A percentile compares a stretch with the other conserved stretches of the same genome.
Evolutionary conservation across 2,329 filamentous ascomycete species (phyloP).

Genomic region (Penicillium brasilianum): DNA sequence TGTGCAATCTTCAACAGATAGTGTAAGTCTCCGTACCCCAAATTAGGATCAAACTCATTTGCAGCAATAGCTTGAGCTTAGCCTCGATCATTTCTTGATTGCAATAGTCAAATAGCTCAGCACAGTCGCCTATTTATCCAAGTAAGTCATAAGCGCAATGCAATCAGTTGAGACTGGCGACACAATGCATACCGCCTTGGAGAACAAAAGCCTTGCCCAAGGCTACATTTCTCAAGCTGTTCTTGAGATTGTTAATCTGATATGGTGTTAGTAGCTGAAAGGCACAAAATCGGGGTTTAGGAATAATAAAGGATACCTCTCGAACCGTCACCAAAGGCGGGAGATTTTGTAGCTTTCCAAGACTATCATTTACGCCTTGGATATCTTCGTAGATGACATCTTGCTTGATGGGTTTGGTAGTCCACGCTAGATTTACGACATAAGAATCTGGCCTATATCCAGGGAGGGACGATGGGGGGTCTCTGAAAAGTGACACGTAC

Average conservation of each 20-base stretch:
- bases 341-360: slow-evolving; percentile 50
- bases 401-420: slow-evolving; percentile 52
- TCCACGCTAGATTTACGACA: slow-evolving; percentile 42
- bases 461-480: not conserved
- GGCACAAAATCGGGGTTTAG: not conserved
- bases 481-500: slow-evolving; percentile 22
- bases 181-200: slow-evolving; percentile 71
- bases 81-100: slow-evolving; percentile 86
- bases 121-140: slow-evolving; percentile 69
- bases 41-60: slow-evolving; percentile 96
- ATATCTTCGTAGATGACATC: slow-evolving; percentile 54
- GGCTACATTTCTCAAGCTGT: slow-evolving; percentile 81
- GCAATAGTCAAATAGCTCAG: slow-evolving; percentile 97
- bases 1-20: not conserved
- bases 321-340: slow-evolving; percentile 47
- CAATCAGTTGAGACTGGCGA: too few relatives aligned
- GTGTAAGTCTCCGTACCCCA: slow-evolving; percentile 63
- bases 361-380: slow-evolving; percentile 44
- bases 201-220: slow-evolving; percentile 89
- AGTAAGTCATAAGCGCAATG: not conserved
- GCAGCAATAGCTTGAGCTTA: slow-evolving; percentile 93
- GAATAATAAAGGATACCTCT: slow-evolving; percentile 18
- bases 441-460: not conserved
- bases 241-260: slow-evolving; percentile 75
- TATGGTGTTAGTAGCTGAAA: not conserved